These are phyloP conservation scores for Globisporangium iwayamae DNA, from an alignment of 352 stramenopile genomes.

Conservation along the genomic window DNA sequence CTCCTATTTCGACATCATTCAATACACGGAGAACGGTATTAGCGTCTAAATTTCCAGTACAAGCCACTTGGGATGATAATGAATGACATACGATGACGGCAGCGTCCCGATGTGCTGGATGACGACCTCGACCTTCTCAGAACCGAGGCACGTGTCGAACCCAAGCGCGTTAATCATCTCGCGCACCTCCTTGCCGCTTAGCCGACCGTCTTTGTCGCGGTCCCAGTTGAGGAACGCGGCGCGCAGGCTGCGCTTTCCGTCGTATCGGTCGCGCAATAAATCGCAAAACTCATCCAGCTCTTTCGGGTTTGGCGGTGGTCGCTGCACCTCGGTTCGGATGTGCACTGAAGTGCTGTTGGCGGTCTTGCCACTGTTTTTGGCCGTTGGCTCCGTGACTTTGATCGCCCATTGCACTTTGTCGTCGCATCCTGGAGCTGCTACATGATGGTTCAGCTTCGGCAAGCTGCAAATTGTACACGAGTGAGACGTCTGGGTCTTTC, in stretches of 20 bases:
- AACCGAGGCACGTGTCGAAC: constrained; percentile 31
- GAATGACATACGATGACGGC: constrained; percentile 25
- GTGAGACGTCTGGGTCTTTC: not conserved
- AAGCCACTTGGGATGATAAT: not conserved
- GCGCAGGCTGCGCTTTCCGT: constrained; percentile 51
- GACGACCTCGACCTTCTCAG: constrained; percentile 32
- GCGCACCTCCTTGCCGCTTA: constrained; percentile 33
- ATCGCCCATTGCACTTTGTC: constrained; percentile 38
- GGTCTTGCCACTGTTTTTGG: not conserved
- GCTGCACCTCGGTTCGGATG: not conserved
- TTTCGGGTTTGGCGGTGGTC: not conserved
- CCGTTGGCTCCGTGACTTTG: constrained; percentile 16
- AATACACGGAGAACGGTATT: not conserved
- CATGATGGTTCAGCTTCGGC: constrained; percentile 6
- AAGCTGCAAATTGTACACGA: not conserved
- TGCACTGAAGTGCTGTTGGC: not conserved
- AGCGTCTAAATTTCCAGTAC: too few relatives aligned
- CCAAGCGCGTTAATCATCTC: constrained; percentile 44
- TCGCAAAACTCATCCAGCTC: constrained; percentile 33
- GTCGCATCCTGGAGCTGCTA: not conserved
- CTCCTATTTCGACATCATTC: constrained; percentile 20
- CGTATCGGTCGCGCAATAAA: constrained; percentile 52
- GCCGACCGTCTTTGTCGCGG: constrained; percentile 44
- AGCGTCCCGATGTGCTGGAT: constrained; percentile 30
- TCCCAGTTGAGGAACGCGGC: constrained; percentile 60